A percentile compares a stretch with the other conserved stretches of the same genome.
Evolutionary conservation across 2,329 filamentous ascomycete genomes (phyloP).

Genomic region (Diaporthe sp.): DNA sequence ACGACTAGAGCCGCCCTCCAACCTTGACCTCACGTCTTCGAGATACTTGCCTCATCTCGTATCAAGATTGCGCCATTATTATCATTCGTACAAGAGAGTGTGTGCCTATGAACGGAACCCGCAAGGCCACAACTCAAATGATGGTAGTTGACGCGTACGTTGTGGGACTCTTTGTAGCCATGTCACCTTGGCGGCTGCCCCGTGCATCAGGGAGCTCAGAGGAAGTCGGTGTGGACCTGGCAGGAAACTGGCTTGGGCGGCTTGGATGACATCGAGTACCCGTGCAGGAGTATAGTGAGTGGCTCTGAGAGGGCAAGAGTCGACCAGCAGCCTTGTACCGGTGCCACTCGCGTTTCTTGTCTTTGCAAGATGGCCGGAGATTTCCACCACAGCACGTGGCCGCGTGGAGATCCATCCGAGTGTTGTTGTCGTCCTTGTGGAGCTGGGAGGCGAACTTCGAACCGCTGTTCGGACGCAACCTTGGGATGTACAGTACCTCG

Average conservation of each 20-base stretch:
- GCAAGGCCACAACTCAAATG: constrained; percentile 18
- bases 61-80: constrained; percentile 26
- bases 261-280: constrained; percentile 20
- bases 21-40: not conserved
- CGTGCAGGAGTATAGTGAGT: not conserved
- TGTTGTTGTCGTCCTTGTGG: constrained; percentile 23
- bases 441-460: constrained; percentile 28
- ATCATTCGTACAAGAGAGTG: not conserved
- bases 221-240: constrained; percentile 22
- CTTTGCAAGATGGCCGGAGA: constrained; percentile 31
- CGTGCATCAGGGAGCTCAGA: not conserved
- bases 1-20: not conserved
- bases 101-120: not conserved
- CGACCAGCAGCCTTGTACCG: constrained; percentile 20
- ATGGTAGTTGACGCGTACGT: constrained; percentile 12
- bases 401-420: constrained; percentile 28
- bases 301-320: constrained; percentile 8
- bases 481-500: constrained; percentile 11
- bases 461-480: constrained; percentile 20
- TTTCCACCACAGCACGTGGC: constrained; percentile 32
- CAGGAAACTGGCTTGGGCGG: constrained; percentile 18
- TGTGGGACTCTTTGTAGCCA: constrained; percentile 13
- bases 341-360: constrained; percentile 16
- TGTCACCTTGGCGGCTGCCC: not conserved
- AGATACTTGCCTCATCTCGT: constrained; percentile 20